These are phyloP conservation scores for Lathyrus sativus DNA, from an alignment of 306 rosid genomes.

Conservation along the genomic window DNA sequence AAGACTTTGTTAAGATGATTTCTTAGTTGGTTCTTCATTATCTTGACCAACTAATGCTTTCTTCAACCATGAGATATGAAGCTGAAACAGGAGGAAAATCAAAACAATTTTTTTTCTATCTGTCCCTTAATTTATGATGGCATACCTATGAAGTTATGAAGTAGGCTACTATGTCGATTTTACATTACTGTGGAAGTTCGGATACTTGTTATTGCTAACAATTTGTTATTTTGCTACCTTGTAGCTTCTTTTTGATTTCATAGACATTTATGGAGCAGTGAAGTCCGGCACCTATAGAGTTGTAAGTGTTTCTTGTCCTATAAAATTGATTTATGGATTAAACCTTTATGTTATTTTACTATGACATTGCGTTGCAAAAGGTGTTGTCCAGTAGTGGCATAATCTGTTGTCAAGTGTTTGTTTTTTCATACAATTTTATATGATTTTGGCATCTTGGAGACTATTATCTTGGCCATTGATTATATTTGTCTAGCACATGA, in stretches of 20 bases:
- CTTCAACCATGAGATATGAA: too few relatives aligned
- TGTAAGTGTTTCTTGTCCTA: conserved; percentile 52
- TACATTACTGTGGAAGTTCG: conserved; percentile 7
- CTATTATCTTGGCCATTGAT: conserved; percentile 2
- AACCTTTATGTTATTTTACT: conserved; percentile 22
- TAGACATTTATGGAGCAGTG: conserved; percentile 54
- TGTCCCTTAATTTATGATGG: too few relatives aligned
- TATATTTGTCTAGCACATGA: background rate
- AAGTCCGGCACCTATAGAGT: conserved; percentile 69
- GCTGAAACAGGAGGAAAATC: too few relatives aligned
- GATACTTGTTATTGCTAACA: conserved; percentile 29
- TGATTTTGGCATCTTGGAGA: conserved; percentile 2
- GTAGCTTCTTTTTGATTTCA: conserved; percentile 72
- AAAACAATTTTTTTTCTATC: too few relatives aligned
- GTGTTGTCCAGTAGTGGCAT: conserved; percentile 22
- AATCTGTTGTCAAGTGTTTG: conserved; percentile 12
- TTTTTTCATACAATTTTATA: conserved; percentile 7
- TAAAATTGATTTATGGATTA: conserved; percentile 33
- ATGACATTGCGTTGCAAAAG: conserved; percentile 28
- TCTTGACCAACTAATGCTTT: too few relatives aligned
- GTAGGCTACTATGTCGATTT: conserved; percentile 10
- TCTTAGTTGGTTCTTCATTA: too few relatives aligned
- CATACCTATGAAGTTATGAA: too few relatives aligned
- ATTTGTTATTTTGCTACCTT: conserved; percentile 33
- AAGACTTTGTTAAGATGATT: too few relatives aligned